Percentiles rank a stretch among this genome's conserved stretches.
These are phyloP conservation scores for Stylosanthes scabra DNA, from an alignment of 331 rosid genomes.

Conservation along the genomic window DNA sequence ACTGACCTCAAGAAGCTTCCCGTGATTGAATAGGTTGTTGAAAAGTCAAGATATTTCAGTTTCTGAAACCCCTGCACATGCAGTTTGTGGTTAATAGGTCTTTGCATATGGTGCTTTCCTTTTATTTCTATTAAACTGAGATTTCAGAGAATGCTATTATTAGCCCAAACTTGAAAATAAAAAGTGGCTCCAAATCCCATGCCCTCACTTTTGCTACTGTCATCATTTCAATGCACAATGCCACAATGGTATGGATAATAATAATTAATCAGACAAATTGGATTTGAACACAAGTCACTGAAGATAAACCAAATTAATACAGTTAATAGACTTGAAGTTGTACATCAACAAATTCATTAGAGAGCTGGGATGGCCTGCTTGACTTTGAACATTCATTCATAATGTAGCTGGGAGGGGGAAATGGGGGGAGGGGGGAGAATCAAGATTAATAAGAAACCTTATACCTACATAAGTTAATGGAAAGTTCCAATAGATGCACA, in stretches of 20 bases:
- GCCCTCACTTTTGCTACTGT: slow-evolving; percentile 8
- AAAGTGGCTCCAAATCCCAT: slow-evolving; percentile 19
- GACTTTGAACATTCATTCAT: slow-evolving; percentile 16
- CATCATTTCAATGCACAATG: not conserved
- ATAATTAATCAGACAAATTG: slow-evolving; percentile 18
- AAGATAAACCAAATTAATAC: not conserved
- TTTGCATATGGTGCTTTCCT: slow-evolving; percentile 5
- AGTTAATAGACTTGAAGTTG: not conserved
- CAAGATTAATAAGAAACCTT: slow-evolving; percentile 1
- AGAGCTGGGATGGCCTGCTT: slow-evolving; percentile 4
- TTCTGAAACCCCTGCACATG: slow-evolving; percentile 78
- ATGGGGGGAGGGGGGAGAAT: too few species aligned
- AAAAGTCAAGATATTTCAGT: slow-evolving; percentile 83
- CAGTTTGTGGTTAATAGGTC: slow-evolving; percentile 35
- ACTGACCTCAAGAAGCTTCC: slow-evolving; percentile 90
- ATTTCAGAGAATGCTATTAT: slow-evolving; percentile 14
- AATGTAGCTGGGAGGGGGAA: too few species aligned
- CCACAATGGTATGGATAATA: slow-evolving; percentile 11
- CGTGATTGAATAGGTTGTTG: slow-evolving; percentile 93
- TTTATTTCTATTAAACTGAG: slow-evolving; percentile 13
- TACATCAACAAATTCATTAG: not conserved
- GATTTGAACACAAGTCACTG: slow-evolving; percentile 7
- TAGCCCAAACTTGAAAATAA: not conserved
- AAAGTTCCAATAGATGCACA: slow-evolving; percentile 12
- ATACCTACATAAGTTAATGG: slow-evolving; percentile 17